Conservation (phyloP, 495 filamentous ascomycete species). For the Aspergillus conjunctus region DNA sequence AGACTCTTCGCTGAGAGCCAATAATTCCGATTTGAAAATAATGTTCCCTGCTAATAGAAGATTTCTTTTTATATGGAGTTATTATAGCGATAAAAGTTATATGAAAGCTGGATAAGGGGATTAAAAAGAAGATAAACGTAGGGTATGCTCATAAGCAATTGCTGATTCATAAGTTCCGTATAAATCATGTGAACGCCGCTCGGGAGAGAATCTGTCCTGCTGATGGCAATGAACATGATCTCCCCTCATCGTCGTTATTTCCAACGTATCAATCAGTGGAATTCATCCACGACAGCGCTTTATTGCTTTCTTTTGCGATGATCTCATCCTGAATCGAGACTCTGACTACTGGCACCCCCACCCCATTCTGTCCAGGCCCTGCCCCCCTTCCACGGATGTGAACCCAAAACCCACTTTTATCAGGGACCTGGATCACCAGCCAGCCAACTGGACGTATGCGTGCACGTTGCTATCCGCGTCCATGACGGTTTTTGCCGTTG, state of each 20-base stretch:
- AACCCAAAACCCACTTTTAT: slow-evolving; percentile 9
- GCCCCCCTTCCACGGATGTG: neutral
- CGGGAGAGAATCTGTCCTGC: neutral
- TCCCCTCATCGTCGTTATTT: neutral
- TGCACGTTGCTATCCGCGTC: slow-evolving; percentile 16
- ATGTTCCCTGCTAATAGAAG: no score
- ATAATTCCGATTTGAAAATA: no score
- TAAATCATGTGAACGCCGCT: neutral
- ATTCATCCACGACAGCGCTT: slow-evolving; percentile 1
- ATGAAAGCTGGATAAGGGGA: no score
- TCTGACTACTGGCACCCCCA: neutral
- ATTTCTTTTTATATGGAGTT: no score
- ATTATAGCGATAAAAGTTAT: no score
- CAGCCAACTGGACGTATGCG: slow-evolving; percentile 19
- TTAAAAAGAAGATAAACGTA: no score
- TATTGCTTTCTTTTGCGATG: neutral
- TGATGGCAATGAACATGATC: neutral
- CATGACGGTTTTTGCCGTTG: slow-evolving; percentile 16
- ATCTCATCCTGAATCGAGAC: neutral
- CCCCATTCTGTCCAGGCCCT: neutral
- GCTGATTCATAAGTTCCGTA: no score
- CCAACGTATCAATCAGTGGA: neutral
- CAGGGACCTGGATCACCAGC: slow-evolving; percentile 13
- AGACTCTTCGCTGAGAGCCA: no score
- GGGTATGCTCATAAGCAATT: no score